phyloP scores from a whole-genome alignment of 176 grass and related monocot genomes.

The Melocanna baccifera region DNA sequence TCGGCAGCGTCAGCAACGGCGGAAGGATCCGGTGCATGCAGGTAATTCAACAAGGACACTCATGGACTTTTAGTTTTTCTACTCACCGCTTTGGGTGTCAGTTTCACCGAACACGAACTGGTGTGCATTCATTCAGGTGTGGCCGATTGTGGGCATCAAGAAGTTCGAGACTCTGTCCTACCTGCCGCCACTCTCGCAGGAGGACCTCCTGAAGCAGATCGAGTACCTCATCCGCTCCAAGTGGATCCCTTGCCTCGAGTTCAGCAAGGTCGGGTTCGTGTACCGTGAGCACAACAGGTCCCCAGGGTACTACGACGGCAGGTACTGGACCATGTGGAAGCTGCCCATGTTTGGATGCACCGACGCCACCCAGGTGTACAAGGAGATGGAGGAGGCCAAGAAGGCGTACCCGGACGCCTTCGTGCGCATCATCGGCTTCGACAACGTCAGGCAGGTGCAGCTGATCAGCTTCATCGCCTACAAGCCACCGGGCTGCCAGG shows the following conservation, averaged over 20 bases:
- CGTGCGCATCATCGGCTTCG: constrained; percentile 65
- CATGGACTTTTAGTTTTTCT: neutral
- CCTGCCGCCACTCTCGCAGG: constrained; percentile 41
- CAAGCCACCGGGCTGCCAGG: constrained; percentile 43
- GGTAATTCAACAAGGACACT: constrained; percentile 18
- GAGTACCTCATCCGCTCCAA: constrained; percentile 64
- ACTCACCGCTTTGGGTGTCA: neutral
- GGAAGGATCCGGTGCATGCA: constrained; percentile 79
- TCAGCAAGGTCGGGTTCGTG: constrained; percentile 55
- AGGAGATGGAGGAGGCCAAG: constrained; percentile 55
- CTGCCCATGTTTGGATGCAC: constrained; percentile 89
- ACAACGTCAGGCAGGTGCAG: constrained; percentile 70
- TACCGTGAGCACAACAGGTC: constrained; percentile 50
- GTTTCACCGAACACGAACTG: neutral
- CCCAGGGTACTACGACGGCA: constrained; percentile 69
- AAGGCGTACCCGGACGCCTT: constrained; percentile 45
- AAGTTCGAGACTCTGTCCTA: constrained; percentile 95
- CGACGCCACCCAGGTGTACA: constrained; percentile 52
- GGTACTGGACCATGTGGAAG: constrained; percentile 99
- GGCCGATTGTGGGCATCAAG: constrained; percentile 53
- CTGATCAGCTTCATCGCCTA: constrained; percentile 70
- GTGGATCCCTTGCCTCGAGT: constrained; percentile 82
- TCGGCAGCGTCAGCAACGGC: constrained; percentile 52
- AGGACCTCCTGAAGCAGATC: constrained; percentile 63
- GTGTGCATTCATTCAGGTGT: constrained; percentile 37